Conservation (phyloP, 2,329 filamentous ascomycete genomes). For the Chaetothyriales sp. region DNA sequence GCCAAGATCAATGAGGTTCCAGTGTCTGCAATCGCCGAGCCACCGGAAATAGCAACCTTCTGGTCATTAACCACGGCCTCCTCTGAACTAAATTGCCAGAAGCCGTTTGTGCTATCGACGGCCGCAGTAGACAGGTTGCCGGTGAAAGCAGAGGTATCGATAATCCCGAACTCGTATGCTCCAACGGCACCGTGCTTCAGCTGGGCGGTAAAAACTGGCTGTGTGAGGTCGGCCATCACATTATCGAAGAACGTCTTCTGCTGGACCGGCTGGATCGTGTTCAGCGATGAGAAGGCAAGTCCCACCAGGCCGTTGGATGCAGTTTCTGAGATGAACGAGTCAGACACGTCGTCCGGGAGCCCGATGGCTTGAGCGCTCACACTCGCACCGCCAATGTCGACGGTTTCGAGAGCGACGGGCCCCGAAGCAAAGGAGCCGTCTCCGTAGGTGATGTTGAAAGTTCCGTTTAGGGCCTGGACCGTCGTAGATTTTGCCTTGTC, state of each 20-base stretch:
- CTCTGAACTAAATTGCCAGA: slow-evolving; percentile 53
- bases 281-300: slow-evolving; percentile 51
- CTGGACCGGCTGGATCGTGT: slow-evolving; percentile 47
- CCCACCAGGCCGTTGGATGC: slow-evolving; percentile 56
- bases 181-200: slow-evolving; percentile 48
- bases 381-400: slow-evolving; percentile 52
- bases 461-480: slow-evolving; percentile 36
- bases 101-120: slow-evolving; percentile 49
- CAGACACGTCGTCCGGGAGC: slow-evolving; percentile 46
- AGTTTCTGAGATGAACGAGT: slow-evolving; percentile 46
- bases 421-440: slow-evolving; percentile 52
- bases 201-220: slow-evolving; percentile 58
- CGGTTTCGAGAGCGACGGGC: slow-evolving; percentile 51
- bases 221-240: slow-evolving; percentile 44
- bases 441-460: slow-evolving; percentile 55
- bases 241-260: slow-evolving; percentile 67
- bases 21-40: slow-evolving; percentile 50
- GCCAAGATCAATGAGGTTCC: slow-evolving; percentile 55
- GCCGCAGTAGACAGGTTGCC: slow-evolving; percentile 50
- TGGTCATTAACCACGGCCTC: slow-evolving; percentile 43
- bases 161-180: slow-evolving; percentile 59
- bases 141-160: slow-evolving; percentile 50
- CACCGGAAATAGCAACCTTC: slow-evolving; percentile 20
- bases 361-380: slow-evolving; percentile 53
- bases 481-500: slow-evolving; percentile 40